These are phyloP conservation scores for Talaromyces rugulosus DNA, from an alignment of 2,329 filamentous ascomycete genomes.

Conservation along the genomic window DNA sequence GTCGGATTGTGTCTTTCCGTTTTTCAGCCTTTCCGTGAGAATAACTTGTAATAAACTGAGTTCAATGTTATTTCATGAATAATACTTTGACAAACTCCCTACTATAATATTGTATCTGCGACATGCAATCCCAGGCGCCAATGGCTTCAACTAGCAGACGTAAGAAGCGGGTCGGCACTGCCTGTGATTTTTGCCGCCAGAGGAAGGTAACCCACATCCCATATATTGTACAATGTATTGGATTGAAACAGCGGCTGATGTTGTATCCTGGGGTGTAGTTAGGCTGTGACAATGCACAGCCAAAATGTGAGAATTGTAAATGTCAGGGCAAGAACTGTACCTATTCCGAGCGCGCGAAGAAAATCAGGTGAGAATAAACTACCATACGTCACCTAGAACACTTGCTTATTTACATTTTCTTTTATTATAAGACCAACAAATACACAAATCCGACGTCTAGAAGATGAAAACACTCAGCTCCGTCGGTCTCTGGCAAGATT, in stretches of 20 bases:
- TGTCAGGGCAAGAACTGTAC: conserved; percentile 43
- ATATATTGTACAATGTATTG: no score
- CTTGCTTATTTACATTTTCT: not conserved
- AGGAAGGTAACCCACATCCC: conserved; percentile 24
- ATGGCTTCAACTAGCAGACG: not conserved
- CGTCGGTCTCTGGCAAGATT: conserved; percentile 15
- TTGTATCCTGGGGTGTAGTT: conserved; percentile 31
- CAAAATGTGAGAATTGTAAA: conserved; percentile 45
- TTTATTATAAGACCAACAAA: conserved; percentile 24
- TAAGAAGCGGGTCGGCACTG: conserved; percentile 18
- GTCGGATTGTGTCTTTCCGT: not conserved
- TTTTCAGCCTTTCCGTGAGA: not conserved
- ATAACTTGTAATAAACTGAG: not conserved
- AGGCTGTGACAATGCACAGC: conserved; percentile 47
- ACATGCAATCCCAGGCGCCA: not conserved
- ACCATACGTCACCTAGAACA: not conserved
- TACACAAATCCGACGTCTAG: conserved; percentile 21
- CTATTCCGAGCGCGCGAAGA: conserved; percentile 34
- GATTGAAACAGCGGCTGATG: not conserved
- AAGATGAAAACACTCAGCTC: conserved; percentile 22
- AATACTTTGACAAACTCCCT: no score
- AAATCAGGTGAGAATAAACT: conserved; percentile 17
- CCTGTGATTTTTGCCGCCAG: conserved; percentile 36
- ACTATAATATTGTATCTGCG: not conserved
- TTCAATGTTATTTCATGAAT: no score